Conservation (phyloP, 306 rosid species). For the Urtica urens region DNA sequence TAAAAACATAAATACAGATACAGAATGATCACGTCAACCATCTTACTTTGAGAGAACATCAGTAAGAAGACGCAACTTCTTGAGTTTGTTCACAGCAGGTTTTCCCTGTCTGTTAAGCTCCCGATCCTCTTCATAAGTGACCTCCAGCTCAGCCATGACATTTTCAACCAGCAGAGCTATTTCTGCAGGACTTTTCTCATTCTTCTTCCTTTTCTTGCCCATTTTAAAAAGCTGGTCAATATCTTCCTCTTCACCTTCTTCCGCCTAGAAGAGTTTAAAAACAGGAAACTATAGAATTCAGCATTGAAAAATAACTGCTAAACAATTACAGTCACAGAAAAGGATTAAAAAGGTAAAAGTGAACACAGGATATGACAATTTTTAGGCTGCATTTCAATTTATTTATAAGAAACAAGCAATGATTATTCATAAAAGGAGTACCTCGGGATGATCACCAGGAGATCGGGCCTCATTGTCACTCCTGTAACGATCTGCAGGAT, state of each 20-base stretch:
- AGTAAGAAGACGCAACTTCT: constrained; percentile 70
- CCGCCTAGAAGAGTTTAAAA: constrained; percentile 54
- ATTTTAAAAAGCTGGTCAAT: constrained; percentile 59
- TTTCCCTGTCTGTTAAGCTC: constrained; percentile 71
- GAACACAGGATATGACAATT: neutral
- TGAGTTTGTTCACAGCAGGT: constrained; percentile 87
- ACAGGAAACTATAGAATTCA: constrained; percentile 1
- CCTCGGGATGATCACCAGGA: constrained; percentile 78
- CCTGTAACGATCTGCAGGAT: constrained; percentile 49
- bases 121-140: constrained; percentile 92
- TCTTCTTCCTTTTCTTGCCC: constrained; percentile 81
- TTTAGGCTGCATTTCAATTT: neutral
- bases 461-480: constrained; percentile 60
- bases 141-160: constrained; percentile 96
- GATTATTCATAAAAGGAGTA: constrained; percentile 10
- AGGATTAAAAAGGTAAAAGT: neutral
- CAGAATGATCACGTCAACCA: constrained; percentile 1
- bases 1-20: neutral
- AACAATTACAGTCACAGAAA: neutral
- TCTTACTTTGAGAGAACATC: constrained; percentile 91
- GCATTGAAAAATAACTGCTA: neutral
- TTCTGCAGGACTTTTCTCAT: constrained; percentile 82
- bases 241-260: constrained; percentile 81
- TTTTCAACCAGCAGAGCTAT: constrained; percentile 84
- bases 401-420: neutral